Percentiles rank a stretch among this genome's conserved stretches.
phyloP scores from a whole-genome alignment of 495 filamentous ascomycete genomes.

The Aspergillus sclerotiicarbonarius region DNA sequence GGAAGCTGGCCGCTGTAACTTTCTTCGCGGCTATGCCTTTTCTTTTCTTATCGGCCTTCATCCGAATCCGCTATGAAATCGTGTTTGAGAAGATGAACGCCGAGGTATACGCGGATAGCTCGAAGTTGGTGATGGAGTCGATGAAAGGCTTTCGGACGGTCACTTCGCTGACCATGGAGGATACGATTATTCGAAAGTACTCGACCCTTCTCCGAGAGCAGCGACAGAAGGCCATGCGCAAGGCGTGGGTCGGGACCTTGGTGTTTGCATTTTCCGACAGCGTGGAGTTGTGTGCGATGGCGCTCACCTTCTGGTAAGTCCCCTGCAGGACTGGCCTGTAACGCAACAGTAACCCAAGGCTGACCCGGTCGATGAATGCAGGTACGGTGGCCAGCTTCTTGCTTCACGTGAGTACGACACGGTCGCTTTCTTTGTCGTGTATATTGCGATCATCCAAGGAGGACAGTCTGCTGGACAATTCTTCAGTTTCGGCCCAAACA shows the following conservation, averaged over 20 bases:
- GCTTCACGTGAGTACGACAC: conserved; percentile 48
- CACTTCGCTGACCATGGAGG: conserved; percentile 52
- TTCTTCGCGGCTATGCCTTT: conserved; percentile 54
- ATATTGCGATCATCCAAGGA: conserved; percentile 57
- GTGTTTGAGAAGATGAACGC: conserved; percentile 58
- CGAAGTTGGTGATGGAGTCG: conserved; percentile 56
- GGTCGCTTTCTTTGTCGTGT: conserved; percentile 56
- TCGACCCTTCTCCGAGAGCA: conserved; percentile 48
- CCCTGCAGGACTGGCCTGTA: background rate
- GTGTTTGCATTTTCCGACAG: conserved; percentile 38
- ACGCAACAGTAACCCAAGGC: background rate
- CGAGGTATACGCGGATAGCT: conserved; percentile 53
- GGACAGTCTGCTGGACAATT: conserved; percentile 55
- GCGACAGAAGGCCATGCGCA: conserved; percentile 48
- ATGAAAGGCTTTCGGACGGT: conserved; percentile 58
- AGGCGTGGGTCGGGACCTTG: conserved; percentile 44
- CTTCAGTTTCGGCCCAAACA: conserved; percentile 47
- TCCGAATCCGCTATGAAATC: conserved; percentile 50
- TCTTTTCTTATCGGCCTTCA: conserved; percentile 52
- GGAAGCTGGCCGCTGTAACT: conserved; percentile 60
- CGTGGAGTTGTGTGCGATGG: conserved; percentile 51
- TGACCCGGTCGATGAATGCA: background rate
- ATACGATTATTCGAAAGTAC: conserved; percentile 47
- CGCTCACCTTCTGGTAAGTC: conserved; percentile 56
- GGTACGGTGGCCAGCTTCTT: conserved; percentile 56